These are phyloP conservation scores for Ilex aquifolium DNA, from an alignment of 257 asterid species.

Conservation along the genomic window DNA sequence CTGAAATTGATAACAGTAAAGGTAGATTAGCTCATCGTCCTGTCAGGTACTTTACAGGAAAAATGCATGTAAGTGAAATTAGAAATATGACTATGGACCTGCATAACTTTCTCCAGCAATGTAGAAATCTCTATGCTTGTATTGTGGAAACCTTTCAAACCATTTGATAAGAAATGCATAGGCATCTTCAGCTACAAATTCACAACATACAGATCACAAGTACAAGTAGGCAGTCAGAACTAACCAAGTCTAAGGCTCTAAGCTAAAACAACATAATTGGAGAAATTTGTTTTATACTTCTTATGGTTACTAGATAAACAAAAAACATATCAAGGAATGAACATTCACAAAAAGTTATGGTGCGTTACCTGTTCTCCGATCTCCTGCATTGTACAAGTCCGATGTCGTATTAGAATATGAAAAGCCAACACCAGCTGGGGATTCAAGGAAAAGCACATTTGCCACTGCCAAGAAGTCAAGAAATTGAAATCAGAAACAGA, in stretches of 20 bases:
- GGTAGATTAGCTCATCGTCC: too few species aligned
- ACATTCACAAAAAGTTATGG: neutral
- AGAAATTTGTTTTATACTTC: neutral
- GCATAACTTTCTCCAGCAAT: constrained; percentile 75
- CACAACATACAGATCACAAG: neutral
- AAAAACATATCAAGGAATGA: neutral
- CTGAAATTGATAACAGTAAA: constrained; percentile 16
- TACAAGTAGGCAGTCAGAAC: neutral
- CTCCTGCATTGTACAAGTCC: constrained; percentile 75
- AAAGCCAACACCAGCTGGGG: constrained; percentile 99
- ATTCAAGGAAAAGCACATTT: constrained; percentile 87
- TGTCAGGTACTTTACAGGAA: neutral
- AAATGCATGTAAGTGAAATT: neutral
- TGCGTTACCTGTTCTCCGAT: constrained; percentile 65
- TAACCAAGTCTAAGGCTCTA: neutral
- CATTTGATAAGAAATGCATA: constrained; percentile 42
- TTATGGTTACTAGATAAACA: neutral
- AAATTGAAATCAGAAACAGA: neutral
- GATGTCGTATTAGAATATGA: constrained; percentile 87
- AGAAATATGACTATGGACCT: constrained; percentile 21
- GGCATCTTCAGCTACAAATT: constrained; percentile 41
- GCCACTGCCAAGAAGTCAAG: constrained; percentile 58
- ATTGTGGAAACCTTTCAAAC: constrained; percentile 58
- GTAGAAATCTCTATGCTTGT: constrained; percentile 41
- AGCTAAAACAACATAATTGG: neutral